Conservation (phyloP, 139 green algal species). For the Asterochloris sp. region DNA sequence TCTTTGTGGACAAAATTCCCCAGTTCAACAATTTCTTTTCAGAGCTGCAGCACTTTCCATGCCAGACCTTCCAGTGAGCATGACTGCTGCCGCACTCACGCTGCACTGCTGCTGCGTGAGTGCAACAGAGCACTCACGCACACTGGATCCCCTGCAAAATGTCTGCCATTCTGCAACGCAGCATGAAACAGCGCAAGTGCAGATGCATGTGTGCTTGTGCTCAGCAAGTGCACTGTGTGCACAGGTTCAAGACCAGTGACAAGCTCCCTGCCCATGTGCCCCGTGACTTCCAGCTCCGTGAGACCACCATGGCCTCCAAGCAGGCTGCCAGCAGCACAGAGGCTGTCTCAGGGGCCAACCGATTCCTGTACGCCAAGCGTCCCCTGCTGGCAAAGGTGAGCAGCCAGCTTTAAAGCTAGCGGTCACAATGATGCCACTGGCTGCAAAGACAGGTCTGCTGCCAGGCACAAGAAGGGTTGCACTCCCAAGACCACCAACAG, state of each 20-base stretch:
- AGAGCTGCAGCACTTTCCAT: slow-evolving; percentile 55
- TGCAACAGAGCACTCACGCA: neutral
- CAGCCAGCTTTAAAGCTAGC: slow-evolving; percentile 18
- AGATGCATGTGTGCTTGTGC: neutral
- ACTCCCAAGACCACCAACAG: too few relatives aligned
- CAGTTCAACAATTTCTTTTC: slow-evolving; percentile 67
- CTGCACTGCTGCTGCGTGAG: neutral
- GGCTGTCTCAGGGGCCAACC: slow-evolving; percentile 38
- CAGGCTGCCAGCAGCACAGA: slow-evolving; percentile 8
- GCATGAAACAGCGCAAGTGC: too few relatives aligned
- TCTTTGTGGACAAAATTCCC: slow-evolving; percentile 47
- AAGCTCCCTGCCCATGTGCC: slow-evolving; percentile 58
- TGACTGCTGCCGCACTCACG: too few relatives aligned
- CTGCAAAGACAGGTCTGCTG: neutral
- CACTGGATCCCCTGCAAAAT: too few relatives aligned
- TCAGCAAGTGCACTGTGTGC: neutral
- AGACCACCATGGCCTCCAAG: slow-evolving; percentile 13
- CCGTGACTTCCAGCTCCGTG: slow-evolving; percentile 35
- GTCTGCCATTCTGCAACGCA: too few relatives aligned
- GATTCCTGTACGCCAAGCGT: slow-evolving; percentile 51
- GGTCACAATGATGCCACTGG: slow-evolving; percentile 17
- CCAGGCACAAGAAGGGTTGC: too few relatives aligned
- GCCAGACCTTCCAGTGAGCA: slow-evolving; percentile 35
- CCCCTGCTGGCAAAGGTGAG: slow-evolving; percentile 26
- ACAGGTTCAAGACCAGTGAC: slow-evolving; percentile 58